Percentiles rank a stretch among this genome's conserved stretches.
Conservation (phyloP, 2,329 filamentous ascomycete genomes). For the Kalmusia sp. region DNA sequence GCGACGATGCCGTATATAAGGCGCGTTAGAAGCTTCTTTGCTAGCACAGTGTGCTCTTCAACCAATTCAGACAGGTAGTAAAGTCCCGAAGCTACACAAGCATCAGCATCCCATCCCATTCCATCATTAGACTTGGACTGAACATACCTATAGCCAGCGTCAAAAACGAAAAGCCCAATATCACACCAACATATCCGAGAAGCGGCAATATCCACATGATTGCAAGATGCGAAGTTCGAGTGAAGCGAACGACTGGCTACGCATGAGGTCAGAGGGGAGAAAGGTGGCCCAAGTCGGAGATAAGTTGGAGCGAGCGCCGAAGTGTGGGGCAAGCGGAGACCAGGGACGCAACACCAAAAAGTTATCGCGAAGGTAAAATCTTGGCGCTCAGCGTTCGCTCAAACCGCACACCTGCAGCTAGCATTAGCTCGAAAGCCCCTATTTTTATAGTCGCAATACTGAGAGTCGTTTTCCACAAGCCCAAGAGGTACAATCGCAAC, state of each 20-base stretch:
- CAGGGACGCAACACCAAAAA: constrained; percentile 11
- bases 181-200: constrained; percentile 85
- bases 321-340: constrained; percentile 1
- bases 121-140: not conserved
- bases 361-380: constrained; percentile 9
- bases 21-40: constrained; percentile 82
- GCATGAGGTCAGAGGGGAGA: constrained; percentile 11
- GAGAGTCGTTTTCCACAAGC: too few species aligned
- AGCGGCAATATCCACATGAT: constrained; percentile 96
- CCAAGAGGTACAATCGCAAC: constrained; percentile 43
- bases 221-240: not conserved
- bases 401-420: not conserved
- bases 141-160: constrained; percentile 84
- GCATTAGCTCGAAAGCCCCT: too few species aligned
- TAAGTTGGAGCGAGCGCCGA: constrained; percentile 6
- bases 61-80: constrained; percentile 99
- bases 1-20: constrained; percentile 84
- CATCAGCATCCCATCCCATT: not conserved
- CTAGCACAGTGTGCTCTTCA: constrained; percentile 94
- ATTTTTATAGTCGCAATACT: not conserved
- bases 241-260: not conserved
- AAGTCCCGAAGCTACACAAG: constrained; percentile 79
- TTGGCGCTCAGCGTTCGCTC: constrained; percentile 7
- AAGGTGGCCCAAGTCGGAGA: constrained; percentile 11
- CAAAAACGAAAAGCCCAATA: constrained; percentile 90